Evolutionary conservation across 805 yeast genomes (phyloP).

Genomic region (Komagataella pastoris): DNA sequence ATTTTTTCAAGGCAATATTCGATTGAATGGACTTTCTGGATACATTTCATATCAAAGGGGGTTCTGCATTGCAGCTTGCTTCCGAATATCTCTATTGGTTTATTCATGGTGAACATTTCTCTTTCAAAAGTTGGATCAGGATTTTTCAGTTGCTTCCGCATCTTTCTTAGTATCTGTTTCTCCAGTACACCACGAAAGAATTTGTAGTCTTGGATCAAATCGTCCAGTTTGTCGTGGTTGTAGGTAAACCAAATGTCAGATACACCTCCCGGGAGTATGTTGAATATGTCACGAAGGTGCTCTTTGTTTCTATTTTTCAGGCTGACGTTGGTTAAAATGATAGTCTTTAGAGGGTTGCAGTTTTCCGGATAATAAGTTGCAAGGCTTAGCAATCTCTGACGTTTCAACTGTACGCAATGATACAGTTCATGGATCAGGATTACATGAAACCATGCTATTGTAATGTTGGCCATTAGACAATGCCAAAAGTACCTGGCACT

Average conservation of each 20-base stretch:
- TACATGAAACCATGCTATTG: conserved; percentile 42
- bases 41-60: neutral
- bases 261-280: conserved; percentile 39
- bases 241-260: conserved; percentile 47
- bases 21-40: neutral
- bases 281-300: conserved; percentile 16
- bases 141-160: conserved; percentile 11
- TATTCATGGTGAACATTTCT: conserved; percentile 7
- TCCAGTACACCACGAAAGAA: conserved; percentile 23
- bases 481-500: conserved; percentile 45
- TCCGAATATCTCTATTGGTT: conserved; percentile 7
- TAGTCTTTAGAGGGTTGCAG: conserved; percentile 7
- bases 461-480: conserved; percentile 40
- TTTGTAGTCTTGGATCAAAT: conserved; percentile 15
- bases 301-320: conserved; percentile 13
- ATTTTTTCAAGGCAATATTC: neutral
- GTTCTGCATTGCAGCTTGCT: neutral
- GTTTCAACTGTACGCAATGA: conserved; percentile 33
- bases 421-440: conserved; percentile 44
- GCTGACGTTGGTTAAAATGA: conserved; percentile 18
- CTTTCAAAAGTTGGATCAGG: conserved; percentile 1
- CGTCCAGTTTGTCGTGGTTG: conserved; percentile 23
- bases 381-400: conserved; percentile 18
- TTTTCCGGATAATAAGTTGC: conserved; percentile 8
- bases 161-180: conserved; percentile 22